A percentile compares a stretch with the other conserved stretches of the same genome.
These are phyloP conservation scores for Rubus idaeus DNA, from an alignment of 306 rosid genomes.

Conservation along the genomic window DNA sequence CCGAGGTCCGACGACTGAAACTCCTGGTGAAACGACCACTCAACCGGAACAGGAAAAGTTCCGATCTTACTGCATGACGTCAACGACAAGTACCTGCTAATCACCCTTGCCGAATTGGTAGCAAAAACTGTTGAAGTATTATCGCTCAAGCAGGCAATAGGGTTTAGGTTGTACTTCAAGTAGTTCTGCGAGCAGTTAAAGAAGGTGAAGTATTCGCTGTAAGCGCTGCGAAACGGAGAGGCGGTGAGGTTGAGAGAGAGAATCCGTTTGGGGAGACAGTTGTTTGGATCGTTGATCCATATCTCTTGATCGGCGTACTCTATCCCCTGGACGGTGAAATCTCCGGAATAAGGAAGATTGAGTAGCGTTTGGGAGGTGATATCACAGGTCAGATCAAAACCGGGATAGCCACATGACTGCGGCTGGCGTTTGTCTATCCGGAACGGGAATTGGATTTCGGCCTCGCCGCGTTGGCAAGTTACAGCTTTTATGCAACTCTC, in stretches of 20 bases:
- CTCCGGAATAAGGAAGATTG: constrained; percentile 43
- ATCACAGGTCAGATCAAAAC: constrained; percentile 52
- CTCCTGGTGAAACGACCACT: constrained; percentile 26
- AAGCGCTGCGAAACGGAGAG: constrained; percentile 49
- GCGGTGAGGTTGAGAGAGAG: constrained; percentile 48
- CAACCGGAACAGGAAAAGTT: constrained; percentile 48
- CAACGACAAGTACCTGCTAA: constrained; percentile 23
- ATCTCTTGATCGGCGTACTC: constrained; percentile 59
- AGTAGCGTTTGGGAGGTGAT: constrained; percentile 39
- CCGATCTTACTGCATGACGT: constrained; percentile 33
- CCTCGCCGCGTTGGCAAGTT: constrained; percentile 34
- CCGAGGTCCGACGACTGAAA: constrained; percentile 38
- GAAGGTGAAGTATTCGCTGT: constrained; percentile 44
- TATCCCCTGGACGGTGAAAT: constrained; percentile 48
- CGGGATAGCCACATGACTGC: constrained; percentile 53
- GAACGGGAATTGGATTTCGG: constrained; percentile 59
- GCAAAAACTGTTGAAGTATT: constrained; percentile 46
- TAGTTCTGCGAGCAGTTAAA: constrained; percentile 61
- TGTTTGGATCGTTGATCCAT: constrained; percentile 63
- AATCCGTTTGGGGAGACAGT: constrained; percentile 59
- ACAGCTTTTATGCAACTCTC: constrained; percentile 39
- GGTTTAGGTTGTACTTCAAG: constrained; percentile 34
- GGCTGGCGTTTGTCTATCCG: constrained; percentile 31
- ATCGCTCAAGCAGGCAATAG: constrained; percentile 56
- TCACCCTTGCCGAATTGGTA: constrained; percentile 31